phyloP scores from a whole-genome alignment of 2,329 filamentous ascomycete genomes.

The Talaromyces sp. region DNA sequence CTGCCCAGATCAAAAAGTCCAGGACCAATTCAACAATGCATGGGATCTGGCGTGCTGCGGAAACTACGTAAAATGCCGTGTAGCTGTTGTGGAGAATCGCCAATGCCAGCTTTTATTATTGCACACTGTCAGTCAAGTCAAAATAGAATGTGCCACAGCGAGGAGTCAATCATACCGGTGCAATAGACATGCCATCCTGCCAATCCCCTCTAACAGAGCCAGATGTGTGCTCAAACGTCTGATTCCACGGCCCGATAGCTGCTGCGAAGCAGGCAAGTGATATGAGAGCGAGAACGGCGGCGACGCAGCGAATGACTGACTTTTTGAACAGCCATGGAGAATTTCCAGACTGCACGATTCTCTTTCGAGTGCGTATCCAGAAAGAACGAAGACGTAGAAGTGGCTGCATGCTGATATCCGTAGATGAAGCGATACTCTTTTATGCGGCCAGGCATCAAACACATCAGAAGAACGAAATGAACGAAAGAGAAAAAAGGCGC shows the following conservation, averaged over 20 bases:
- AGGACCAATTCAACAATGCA: slow-evolving; percentile 8
- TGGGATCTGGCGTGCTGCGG: slow-evolving; percentile 4
- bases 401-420: neutral
- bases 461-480: neutral
- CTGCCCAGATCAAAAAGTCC: slow-evolving; percentile 15
- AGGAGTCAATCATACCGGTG: slow-evolving; percentile 16
- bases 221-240: slow-evolving; percentile 22
- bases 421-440: neutral
- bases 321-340: slow-evolving; percentile 12
- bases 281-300: slow-evolving; percentile 18
- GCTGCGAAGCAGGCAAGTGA: slow-evolving; percentile 22
- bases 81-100: slow-evolving; percentile 17
- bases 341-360: neutral
- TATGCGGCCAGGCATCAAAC: neutral
- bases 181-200: slow-evolving; percentile 27
- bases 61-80: slow-evolving; percentile 15
- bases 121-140: neutral
- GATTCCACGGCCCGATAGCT: slow-evolving; percentile 23
- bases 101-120: slow-evolving; percentile 13
- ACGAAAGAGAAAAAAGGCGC: neutral
- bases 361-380: slow-evolving; percentile 7
- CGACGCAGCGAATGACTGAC: slow-evolving; percentile 17
- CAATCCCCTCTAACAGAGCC: slow-evolving; percentile 22
- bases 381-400: slow-evolving; percentile 1
- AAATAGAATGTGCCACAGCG: neutral